A percentile compares a stretch with the other conserved stretches of the same genome.
phyloP scores from a whole-genome alignment of 2,329 filamentous ascomycete genomes.

The Fusarium aywerte region DNA sequence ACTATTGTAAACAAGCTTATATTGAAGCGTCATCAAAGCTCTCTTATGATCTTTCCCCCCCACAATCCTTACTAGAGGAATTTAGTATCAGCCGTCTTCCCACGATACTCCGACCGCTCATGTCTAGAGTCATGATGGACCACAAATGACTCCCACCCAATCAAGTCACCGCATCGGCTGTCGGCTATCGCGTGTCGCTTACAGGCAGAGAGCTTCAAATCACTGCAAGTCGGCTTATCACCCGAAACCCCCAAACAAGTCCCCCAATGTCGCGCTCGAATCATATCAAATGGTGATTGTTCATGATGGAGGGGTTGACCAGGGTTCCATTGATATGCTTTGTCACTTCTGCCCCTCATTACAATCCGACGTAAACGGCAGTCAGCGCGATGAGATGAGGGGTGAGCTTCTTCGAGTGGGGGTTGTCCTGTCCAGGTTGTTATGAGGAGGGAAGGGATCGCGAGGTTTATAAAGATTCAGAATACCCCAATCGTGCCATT shows the following conservation, averaged over 20 bases:
- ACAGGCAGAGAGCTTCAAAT: background rate
- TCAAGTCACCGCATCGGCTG: slow-evolving; percentile 13
- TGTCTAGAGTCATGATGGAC: slow-evolving; percentile 37
- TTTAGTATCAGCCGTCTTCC: slow-evolving; percentile 35
- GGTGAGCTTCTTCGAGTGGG: slow-evolving; percentile 32
- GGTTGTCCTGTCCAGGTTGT: background rate
- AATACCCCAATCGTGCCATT: slow-evolving; percentile 13
- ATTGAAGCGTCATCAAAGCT: background rate
- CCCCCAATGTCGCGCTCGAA: slow-evolving; percentile 32
- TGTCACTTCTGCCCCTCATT: slow-evolving; percentile 32
- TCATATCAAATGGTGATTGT: slow-evolving; percentile 1
- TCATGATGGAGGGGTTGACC: slow-evolving; percentile 24
- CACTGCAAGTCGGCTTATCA: slow-evolving; percentile 22
- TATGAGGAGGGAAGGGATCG: slow-evolving; percentile 25
- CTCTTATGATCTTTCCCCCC: slow-evolving; percentile 20
- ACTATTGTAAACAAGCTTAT: background rate
- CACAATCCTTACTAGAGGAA: slow-evolving; percentile 42
- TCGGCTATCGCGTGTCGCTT: slow-evolving; percentile 28
- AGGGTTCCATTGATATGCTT: background rate
- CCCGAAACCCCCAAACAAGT: slow-evolving; percentile 41
- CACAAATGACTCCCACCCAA: slow-evolving; percentile 12
- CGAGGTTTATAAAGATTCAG: slow-evolving; percentile 30
- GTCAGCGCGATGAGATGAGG: slow-evolving; percentile 26
- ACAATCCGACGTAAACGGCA: slow-evolving; percentile 13
- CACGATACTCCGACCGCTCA: slow-evolving; percentile 41